Evolutionary conservation across 2,329 filamentous ascomycete species (phyloP).

Genomic region (Ophiosphaerella herpotricha): DNA sequence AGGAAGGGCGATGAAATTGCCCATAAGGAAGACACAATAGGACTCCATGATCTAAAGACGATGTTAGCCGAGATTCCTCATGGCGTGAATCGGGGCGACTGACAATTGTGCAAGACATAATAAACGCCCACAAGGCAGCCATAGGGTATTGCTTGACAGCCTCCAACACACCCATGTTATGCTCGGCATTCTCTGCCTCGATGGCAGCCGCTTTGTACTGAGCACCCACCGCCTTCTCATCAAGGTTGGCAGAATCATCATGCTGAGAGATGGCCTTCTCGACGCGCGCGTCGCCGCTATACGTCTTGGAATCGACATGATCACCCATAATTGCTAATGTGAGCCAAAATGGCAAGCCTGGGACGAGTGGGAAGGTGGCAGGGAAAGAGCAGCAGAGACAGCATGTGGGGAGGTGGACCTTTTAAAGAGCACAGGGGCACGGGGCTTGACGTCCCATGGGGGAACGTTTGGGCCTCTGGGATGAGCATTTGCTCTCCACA

Average conservation of each 20-base stretch:
- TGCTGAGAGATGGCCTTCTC: conserved; percentile 30
- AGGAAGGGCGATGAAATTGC: conserved; percentile 60
- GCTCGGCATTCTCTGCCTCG: conserved; percentile 61
- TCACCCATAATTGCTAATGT: conserved; percentile 31
- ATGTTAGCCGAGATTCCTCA: conserved; percentile 14
- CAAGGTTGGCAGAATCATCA: conserved; percentile 25
- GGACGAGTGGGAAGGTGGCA: conserved; percentile 18
- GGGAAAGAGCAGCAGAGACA: conserved; percentile 22
- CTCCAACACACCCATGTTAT: conserved; percentile 55
- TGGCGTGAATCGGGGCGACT: conserved; percentile 6
- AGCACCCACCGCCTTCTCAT: conserved; percentile 47
- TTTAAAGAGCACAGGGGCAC: conserved; percentile 24
- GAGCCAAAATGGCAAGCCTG: conserved; percentile 15
- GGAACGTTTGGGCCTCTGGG: conserved; percentile 12
- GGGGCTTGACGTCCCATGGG: conserved; percentile 7
- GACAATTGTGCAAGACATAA: conserved; percentile 62
- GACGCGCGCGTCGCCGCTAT: conserved; percentile 13
- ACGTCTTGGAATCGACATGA: conserved; percentile 20
- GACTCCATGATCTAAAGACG: conserved; percentile 64
- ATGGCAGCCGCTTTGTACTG: conserved; percentile 60
- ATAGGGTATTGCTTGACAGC: conserved; percentile 59
- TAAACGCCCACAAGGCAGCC: conserved; percentile 60
- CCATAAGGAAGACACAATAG: conserved; percentile 66
- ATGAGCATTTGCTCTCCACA: conserved; percentile 7
- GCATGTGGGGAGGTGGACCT: conserved; percentile 5